Evolutionary conservation across 139 green algal species (phyloP).

Genomic region (Tetraselmis striata): DNA sequence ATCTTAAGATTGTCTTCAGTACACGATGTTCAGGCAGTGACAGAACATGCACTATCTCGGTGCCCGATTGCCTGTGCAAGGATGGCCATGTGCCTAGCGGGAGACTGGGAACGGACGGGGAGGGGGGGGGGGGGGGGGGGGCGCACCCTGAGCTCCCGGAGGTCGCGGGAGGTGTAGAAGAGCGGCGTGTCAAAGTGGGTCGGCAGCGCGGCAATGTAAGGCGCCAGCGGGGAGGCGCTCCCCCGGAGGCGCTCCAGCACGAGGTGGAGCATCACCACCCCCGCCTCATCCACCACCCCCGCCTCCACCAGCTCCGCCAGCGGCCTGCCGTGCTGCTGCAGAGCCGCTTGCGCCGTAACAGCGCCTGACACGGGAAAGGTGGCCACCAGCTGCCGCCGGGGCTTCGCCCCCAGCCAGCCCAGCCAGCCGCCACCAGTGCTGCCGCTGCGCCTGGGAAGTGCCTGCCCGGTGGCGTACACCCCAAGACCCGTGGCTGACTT

Average conservation of each 20-base stretch:
- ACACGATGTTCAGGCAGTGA: too few species aligned
- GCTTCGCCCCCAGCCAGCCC: not conserved
- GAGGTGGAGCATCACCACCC: constrained; percentile 51
- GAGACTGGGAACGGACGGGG: too few species aligned
- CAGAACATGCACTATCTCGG: too few species aligned
- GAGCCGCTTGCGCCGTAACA: not conserved
- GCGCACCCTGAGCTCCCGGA: not conserved
- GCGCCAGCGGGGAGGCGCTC: constrained; percentile 13
- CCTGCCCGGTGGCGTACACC: not conserved
- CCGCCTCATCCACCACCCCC: constrained; percentile 50
- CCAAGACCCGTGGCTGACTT: not conserved
- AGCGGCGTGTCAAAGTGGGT: not conserved
- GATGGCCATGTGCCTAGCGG: too few species aligned
- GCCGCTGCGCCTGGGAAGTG: too few species aligned
- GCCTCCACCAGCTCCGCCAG: constrained; percentile 28
- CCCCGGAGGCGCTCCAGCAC: constrained; percentile 43
- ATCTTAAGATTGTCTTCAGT: too few species aligned
- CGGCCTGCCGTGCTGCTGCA: not conserved
- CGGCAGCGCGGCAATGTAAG: constrained; percentile 30
- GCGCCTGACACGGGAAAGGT: not conserved
- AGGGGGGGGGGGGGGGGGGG: too few species aligned
- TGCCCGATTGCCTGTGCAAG: too few species aligned
- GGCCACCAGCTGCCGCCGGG: not conserved
- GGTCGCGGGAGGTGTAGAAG: not conserved
- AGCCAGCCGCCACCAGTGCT: not conserved